These are phyloP conservation scores for Fusarium nematophilum DNA, from an alignment of 2,329 filamentous ascomycete genomes.

Conservation along the genomic window DNA sequence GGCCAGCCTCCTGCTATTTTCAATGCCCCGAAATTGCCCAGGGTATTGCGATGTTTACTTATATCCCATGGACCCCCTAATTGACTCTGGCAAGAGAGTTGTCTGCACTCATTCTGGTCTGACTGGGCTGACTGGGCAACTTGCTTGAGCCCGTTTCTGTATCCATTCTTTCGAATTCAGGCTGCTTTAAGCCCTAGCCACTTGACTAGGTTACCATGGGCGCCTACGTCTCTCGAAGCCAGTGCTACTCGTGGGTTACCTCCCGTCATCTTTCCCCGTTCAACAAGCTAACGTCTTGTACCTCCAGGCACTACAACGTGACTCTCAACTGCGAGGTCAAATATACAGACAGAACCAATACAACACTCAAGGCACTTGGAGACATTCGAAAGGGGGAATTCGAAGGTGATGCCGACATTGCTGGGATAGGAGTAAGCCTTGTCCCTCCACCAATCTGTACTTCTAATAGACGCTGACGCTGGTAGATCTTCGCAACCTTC, in stretches of 20 bases:
- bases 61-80: too few relatives aligned
- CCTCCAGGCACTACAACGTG: background rate
- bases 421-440: background rate
- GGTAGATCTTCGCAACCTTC: conserved; percentile 12
- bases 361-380: background rate
- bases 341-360: background rate
- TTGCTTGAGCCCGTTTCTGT: too few relatives aligned
- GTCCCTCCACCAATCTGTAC: background rate
- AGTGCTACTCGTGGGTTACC: background rate
- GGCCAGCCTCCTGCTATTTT: too few relatives aligned
- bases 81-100: too few relatives aligned
- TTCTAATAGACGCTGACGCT: background rate
- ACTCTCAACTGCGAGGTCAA: background rate
- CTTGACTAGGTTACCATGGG: background rate
- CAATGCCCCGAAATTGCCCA: too few relatives aligned
- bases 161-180: too few relatives aligned
- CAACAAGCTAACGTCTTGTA: background rate
- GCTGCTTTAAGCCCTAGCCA: too few relatives aligned
- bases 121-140: too few relatives aligned
- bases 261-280: background rate
- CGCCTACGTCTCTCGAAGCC: background rate
- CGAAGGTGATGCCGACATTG: conserved; percentile 1
- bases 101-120: too few relatives aligned
- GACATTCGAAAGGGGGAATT: background rate
- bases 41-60: too few relatives aligned